Evolutionary conservation across 257 asterid genomes (phyloP).

Genomic region (Lantana camara): DNA sequence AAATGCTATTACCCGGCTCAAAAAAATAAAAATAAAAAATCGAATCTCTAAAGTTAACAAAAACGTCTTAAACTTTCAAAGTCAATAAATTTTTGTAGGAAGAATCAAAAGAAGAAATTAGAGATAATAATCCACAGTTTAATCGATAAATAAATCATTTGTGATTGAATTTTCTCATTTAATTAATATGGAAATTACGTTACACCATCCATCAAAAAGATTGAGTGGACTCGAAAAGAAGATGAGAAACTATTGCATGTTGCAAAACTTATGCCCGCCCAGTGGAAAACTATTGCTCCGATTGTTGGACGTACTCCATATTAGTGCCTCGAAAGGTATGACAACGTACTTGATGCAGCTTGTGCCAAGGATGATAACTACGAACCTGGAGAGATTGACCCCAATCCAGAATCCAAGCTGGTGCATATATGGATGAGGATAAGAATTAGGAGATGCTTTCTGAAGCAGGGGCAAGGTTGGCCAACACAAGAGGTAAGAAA

Average conservation of each 20-base stretch:
- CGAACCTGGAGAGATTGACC: slow-evolving; percentile 94
- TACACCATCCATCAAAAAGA: too few species aligned
- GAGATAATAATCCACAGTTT: too few species aligned
- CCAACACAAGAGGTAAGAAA: slow-evolving; percentile 97
- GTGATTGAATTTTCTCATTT: too few species aligned
- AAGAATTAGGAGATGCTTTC: slow-evolving; percentile 99
- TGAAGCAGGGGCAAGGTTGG: slow-evolving; percentile 94
- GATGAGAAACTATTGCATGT: slow-evolving; percentile 95
- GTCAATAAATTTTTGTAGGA: too few species aligned
- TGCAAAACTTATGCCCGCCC: slow-evolving; percentile 98
- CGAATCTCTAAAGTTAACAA: too few species aligned
- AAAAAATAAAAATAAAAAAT: too few species aligned
- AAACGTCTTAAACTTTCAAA: too few species aligned
- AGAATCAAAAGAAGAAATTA: too few species aligned
- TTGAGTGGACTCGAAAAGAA: slow-evolving; percentile 98
- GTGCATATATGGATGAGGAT: slow-evolving; percentile 99
- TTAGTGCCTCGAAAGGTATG: slow-evolving; percentile 93
- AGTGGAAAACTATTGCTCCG: slow-evolving; percentile 98
- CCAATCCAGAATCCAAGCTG: slow-evolving; percentile 97
- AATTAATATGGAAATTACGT: too few species aligned
- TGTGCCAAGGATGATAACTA: slow-evolving; percentile 98
- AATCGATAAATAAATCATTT: too few species aligned
- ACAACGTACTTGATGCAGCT: slow-evolving; percentile 96
- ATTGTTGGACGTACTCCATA: slow-evolving; percentile 98
- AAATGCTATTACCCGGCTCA: too few species aligned